Base-by-base conservation (phyloP, 2,329 filamentous ascomycete genomes). In the Trichoderma sp. region DNA sequence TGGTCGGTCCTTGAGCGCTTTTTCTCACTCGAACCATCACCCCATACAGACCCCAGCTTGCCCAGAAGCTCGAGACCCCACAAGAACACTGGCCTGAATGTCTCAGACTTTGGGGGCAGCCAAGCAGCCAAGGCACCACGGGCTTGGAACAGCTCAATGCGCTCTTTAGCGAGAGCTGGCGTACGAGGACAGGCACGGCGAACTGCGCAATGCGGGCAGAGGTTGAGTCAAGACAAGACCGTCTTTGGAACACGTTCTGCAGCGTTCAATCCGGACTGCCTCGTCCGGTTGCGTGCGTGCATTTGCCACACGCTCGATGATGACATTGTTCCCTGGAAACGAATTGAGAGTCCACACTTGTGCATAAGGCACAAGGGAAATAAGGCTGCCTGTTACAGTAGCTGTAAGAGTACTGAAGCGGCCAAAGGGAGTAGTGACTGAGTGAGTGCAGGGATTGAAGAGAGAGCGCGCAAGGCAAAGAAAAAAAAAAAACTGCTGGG, bases 21-120 rank as follows among this genome's bases (percentile, higher is more conserved):
- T 73, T 73, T 65, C 21, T 64, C 60, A n/a, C 69, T 72, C 71
- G 71, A 73, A 65, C 69, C 71, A 72, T 64, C 41, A 73, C 71
- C 71, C 71, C 71, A 73, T 73, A 53, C 71, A 12, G 69, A 72
- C 60, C 71, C 71, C 60, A 63, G 35, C 35, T 38, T 38, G 35
- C 12, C 35, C 35, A 38, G 60, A 50, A 62, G 24, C 29, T 24
- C 53, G 24, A 29, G 31, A 64, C 71, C 56, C 71, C 71, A 73
- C 71, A 24, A 11, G 67, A 38, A 2, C 31, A 2, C 35, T 2
- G 60, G 29, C 71, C 60, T 73, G 71, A 64, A 73, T 38, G 71
- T 73, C 71, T 73, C 71, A 73, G 50, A n/a, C 24, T 29, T 73
- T 64, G 38, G 68, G 69, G 69, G 38, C 31, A 38, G 69, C 60